Evolutionary conservation across 2,329 filamentous ascomycete genomes (phyloP).

Genomic region (Fusarium cyanostomum): DNA sequence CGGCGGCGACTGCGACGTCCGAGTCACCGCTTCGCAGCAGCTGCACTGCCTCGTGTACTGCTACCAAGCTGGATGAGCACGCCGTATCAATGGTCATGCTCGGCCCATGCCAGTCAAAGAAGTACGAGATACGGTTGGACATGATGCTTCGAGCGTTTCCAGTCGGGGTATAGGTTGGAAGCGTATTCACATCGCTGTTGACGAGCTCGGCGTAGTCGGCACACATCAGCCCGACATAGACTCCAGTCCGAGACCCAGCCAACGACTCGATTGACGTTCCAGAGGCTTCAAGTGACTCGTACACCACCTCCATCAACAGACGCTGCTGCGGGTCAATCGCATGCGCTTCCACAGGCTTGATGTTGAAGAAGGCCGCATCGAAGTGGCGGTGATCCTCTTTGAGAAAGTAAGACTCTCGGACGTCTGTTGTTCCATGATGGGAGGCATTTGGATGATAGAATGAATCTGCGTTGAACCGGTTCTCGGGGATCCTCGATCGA

Average conservation of each 20-base stretch:
- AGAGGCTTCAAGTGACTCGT: not conserved
- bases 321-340: not conserved
- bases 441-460: not conserved
- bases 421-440: not conserved
- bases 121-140: slow-evolving; percentile 10
- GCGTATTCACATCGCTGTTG: no score
- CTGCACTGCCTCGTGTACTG: slow-evolving; percentile 17
- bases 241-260: no score
- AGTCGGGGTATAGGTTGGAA: no score
- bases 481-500: no score
- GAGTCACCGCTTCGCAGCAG: slow-evolving; percentile 19
- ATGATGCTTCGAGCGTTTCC: slow-evolving; percentile 20
- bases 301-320: not conserved
- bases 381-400: no score
- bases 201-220: no score
- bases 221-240: no score
- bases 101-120: slow-evolving; percentile 10
- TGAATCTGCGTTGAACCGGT: not conserved
- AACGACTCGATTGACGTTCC: no score
- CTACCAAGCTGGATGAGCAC: slow-evolving; percentile 15
- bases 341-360: not conserved
- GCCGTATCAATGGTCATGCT: slow-evolving; percentile 19
- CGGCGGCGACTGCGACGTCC: slow-evolving; percentile 12
- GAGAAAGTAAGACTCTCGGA: not conserved
- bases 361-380: no score